Percentiles rank a stretch among this genome's conserved stretches.
These are phyloP conservation scores for Cyclotella atomus DNA, from an alignment of 108 stramenopile genomes.

Conservation along the genomic window DNA sequence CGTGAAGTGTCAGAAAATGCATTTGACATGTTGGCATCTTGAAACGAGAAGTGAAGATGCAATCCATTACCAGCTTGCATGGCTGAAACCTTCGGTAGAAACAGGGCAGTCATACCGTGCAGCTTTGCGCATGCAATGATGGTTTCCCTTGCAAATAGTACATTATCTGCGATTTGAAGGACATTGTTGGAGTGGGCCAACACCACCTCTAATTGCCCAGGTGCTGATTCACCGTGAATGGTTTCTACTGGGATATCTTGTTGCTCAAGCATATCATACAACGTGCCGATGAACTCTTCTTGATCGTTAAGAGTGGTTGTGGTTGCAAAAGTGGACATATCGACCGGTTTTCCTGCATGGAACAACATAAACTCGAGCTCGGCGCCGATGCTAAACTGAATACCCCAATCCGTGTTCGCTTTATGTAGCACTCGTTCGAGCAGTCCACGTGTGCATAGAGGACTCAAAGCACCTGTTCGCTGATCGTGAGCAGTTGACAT, in stretches of 20 bases:
- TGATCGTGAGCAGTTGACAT: slow-evolving; percentile 70
- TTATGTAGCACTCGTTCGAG: slow-evolving; percentile 55
- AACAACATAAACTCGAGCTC: slow-evolving; percentile 76
- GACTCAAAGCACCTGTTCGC: slow-evolving; percentile 53
- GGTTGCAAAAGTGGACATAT: slow-evolving; percentile 67
- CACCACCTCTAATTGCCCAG: slow-evolving; percentile 84
- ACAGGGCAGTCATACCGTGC: slow-evolving; percentile 62
- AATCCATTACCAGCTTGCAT: slow-evolving; percentile 76
- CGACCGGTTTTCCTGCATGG: slow-evolving; percentile 57
- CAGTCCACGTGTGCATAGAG: slow-evolving; percentile 73
- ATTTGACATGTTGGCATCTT: slow-evolving; percentile 35
- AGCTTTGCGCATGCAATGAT: slow-evolving; percentile 61
- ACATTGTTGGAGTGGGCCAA: slow-evolving; percentile 60
- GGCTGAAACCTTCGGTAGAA: slow-evolving; percentile 73
- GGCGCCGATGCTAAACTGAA: slow-evolving; percentile 74
- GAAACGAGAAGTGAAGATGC: slow-evolving; percentile 78
- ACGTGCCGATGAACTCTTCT: slow-evolving; percentile 65
- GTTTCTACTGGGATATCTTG: slow-evolving; percentile 75
- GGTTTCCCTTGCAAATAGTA: slow-evolving; percentile 73
- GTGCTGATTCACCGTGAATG: slow-evolving; percentile 77
- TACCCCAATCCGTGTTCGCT: slow-evolving; percentile 47
- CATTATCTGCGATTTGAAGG: slow-evolving; percentile 66
- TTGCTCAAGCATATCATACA: slow-evolving; percentile 66
- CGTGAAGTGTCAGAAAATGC: slow-evolving; percentile 36
- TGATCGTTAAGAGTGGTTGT: slow-evolving; percentile 73